Base-by-base conservation (phyloP, 345 rosid species). In the Hypericum perforatum region DNA sequence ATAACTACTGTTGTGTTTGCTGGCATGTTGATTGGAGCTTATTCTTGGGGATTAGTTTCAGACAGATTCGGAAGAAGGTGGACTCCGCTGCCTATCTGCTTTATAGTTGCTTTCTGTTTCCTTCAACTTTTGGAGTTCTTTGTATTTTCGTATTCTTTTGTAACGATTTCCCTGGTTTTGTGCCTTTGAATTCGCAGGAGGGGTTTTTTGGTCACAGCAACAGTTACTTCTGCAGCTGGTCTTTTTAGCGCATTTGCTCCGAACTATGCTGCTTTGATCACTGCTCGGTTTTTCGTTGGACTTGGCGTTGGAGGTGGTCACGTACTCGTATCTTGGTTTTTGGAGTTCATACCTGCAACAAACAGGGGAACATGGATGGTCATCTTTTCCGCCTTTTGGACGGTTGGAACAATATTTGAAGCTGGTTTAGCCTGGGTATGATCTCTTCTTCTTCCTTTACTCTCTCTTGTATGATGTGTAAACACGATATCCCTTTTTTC, bases 121-220 rank as follows among this genome's bases (percentile, higher is more conserved):
- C 4, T 22, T 22, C 32, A 22, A 1, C 32, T 22, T 22, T 22
- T 22, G 1, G 32, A 22, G 32, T 22, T 22, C 32, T 22, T 22
- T 22, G 32, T 22, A 4, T 22, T 22, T 22, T 4, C 32, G 32
- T 1, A 22, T 22, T 22, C 32, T 22, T 22, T 1, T 4, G 32
- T 22, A 22, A 22, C 4, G 32, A 22, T 22, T 4, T 22, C 32
- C 32, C 32, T 22, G 32, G 32, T 37, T 9, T 65, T 46, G 32
- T 47, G 46, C 29, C n/a, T 29, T 32, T 16, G n/a, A 11, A 48
- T 15, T 37, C 64, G 47, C 82, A 90, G 95, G 89, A 86, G 67
- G 63, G 97, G 97, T 48, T 90, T 90, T 70, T 63, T 90, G 61
- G 71, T 82, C 54, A 84, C 96, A 41, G 96, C 95, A 6, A 39